These are phyloP conservation scores for Lipomyces orientalis DNA, from an alignment of 805 yeast species.

Conservation along the genomic window DNA sequence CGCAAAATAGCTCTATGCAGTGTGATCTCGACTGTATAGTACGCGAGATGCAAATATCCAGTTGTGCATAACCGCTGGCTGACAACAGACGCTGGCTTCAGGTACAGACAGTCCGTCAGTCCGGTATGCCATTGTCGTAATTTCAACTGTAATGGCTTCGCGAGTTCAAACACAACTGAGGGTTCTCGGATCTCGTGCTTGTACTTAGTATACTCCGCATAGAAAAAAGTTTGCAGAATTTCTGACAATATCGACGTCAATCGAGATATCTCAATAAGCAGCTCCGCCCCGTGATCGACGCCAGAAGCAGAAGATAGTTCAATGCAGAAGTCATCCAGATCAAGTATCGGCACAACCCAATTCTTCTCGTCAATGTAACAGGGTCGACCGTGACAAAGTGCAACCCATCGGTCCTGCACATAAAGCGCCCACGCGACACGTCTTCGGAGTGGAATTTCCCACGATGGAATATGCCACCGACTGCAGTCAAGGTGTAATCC, in stretches of 20 bases:
- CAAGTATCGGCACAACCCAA: constrained; percentile 41
- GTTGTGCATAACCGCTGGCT: constrained; percentile 32
- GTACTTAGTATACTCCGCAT: constrained; percentile 34
- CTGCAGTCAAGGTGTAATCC: constrained; percentile 41
- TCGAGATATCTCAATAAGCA: constrained; percentile 31
- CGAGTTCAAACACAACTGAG: constrained; percentile 32
- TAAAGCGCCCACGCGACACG: constrained; percentile 43
- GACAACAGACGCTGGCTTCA: constrained; percentile 26
- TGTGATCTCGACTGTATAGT: constrained; percentile 33
- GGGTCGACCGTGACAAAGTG: constrained; percentile 40
- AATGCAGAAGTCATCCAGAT: constrained; percentile 39
- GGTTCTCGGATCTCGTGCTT: constrained; percentile 33
- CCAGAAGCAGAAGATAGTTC: constrained; percentile 33
- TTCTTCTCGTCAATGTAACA: constrained; percentile 39
- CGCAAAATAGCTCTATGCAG: constrained; percentile 36
- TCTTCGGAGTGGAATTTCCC: constrained; percentile 41
- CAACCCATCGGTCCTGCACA: constrained; percentile 41
- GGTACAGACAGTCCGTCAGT: constrained; percentile 33
- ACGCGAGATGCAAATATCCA: constrained; percentile 37
- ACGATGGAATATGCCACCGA: constrained; percentile 42
- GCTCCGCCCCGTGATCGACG: constrained; percentile 35
- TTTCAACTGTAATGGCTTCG: constrained; percentile 34
- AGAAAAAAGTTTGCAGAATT: constrained; percentile 33
- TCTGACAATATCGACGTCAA: constrained; percentile 36
- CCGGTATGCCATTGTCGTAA: constrained; percentile 32